Conservation (phyloP, 1,284 basidiomycete species). For the Irpex rosettiformis region DNA sequence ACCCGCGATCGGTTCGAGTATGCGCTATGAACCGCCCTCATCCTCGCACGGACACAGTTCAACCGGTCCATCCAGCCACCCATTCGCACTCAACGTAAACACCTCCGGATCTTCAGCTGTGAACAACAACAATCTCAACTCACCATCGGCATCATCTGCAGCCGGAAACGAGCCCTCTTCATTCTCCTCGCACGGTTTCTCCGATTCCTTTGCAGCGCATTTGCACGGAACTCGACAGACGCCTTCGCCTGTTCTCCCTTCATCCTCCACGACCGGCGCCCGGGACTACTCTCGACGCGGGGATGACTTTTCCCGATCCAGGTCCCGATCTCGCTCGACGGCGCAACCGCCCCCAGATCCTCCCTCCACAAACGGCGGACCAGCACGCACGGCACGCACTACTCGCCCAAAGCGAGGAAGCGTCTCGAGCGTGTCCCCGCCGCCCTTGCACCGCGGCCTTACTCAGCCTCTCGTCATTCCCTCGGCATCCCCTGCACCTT, state of each 20-base stretch:
- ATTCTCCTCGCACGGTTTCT: conserved; percentile 22
- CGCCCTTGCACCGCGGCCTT: conserved; percentile 33
- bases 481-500: conserved; percentile 12
- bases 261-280: conserved; percentile 5
- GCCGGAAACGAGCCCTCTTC: conserved; percentile 25
- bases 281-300: conserved; percentile 2
- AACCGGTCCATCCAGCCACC: conserved; percentile 11
- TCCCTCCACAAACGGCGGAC: conserved; percentile 34
- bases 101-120: conserved; percentile 8
- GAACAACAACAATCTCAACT: conserved; percentile 15
- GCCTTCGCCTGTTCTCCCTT: conserved; percentile 23
- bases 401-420: conserved; percentile 40
- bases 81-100: conserved; percentile 23
- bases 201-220: conserved; percentile 11
- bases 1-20: conserved; percentile 55
- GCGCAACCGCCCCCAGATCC: conserved; percentile 19
- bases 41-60: conserved; percentile 35
- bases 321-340: conserved; percentile 39
- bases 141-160: conserved; percentile 25
- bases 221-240: conserved; percentile 26
- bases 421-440: conserved; percentile 43
- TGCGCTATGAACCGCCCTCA: conserved; percentile 44
- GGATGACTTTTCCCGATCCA: conserved; percentile 36
- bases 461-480: conserved; percentile 60
- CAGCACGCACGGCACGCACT: conserved; percentile 31